Evolutionary conservation across 768 basidiomycete species (phyloP), one percentile per base, ranked within the genome.

Genomic region (Agrocybe chaxingu): DNA sequence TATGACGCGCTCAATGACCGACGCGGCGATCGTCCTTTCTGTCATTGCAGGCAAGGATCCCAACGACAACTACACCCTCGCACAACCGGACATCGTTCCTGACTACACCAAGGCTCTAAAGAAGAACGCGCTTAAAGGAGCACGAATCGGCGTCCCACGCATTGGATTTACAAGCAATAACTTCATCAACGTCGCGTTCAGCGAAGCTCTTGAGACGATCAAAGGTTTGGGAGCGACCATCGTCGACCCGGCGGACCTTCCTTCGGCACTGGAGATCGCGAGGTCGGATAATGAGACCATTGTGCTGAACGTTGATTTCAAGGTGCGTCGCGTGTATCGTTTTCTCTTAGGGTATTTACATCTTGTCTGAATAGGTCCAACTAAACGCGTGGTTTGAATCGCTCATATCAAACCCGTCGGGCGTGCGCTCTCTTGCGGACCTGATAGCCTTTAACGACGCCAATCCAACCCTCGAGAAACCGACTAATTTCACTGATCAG

Each of bases 201-300:
- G 75, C 36, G 35, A 65, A 30, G 74, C 75, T 0, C 56, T 79
- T 37, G 31, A 57, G 10, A 68, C 66, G 0, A 63, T 80, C 8
- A 58, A 64, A 33, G 53, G 54, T 3, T 65, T 80, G 1, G 78
- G 79, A 1, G 77, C 77, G 0, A 73, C 76, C 1, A 68, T 87
- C 3, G 70, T 86, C 6, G 84, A 87, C 57, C 81, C 83, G 0
- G 79, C 82, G 1, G 80, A 85, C 51, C 65, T 87, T 11, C 77
- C 82, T 0, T 77, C 78, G 24, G 78, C 77, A 2, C 70, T 74
- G 0, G 81, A 80, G 47, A 72, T 81, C 8, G 56, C 71, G 13
- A 52, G 56, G 2, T 77, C 77, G 0, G 73, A 74, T 10, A 80
- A 82, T 48, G 82, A 86, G 60, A 77, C 70, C 0, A 62, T 80